Evolutionary conservation across 2,329 filamentous ascomycete genomes (phyloP).

Genomic region (Botrytis elliptica): DNA sequence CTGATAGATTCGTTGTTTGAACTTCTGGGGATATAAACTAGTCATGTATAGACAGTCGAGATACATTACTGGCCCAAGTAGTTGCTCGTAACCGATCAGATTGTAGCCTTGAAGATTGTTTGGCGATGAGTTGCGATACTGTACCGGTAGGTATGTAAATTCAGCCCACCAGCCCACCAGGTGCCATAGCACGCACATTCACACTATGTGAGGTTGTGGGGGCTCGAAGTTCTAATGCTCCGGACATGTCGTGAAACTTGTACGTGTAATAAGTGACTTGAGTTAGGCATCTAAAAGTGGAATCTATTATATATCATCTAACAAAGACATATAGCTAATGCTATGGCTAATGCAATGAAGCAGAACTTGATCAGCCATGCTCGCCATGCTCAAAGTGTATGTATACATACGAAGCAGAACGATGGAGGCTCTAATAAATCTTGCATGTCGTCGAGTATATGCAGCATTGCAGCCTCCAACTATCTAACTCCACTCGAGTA

Average conservation of each 20-base stretch:
- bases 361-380: not conserved
- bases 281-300: not conserved
- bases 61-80: not conserved
- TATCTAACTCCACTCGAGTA: not conserved
- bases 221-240: not conserved
- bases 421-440: not conserved
- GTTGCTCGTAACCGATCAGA: not conserved
- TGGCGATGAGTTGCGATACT: not conserved
- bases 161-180: not conserved
- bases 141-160: not conserved
- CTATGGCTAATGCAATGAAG: not conserved
- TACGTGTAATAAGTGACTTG: not conserved
- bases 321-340: not conserved
- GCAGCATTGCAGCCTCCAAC: not conserved
- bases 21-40: not conserved
- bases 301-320: not conserved
- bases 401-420: not conserved
- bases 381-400: not conserved
- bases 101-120: not conserved
- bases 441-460: not conserved
- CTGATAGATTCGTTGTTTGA: not conserved
- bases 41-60: not conserved
- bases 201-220: not conserved
- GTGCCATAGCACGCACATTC: not conserved
- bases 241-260: not conserved